A percentile compares a stretch with the other conserved stretches of the same genome.
Evolutionary conservation across 1,284 basidiomycete genomes (phyloP).

Genomic region (Leccinum solheimii): DNA sequence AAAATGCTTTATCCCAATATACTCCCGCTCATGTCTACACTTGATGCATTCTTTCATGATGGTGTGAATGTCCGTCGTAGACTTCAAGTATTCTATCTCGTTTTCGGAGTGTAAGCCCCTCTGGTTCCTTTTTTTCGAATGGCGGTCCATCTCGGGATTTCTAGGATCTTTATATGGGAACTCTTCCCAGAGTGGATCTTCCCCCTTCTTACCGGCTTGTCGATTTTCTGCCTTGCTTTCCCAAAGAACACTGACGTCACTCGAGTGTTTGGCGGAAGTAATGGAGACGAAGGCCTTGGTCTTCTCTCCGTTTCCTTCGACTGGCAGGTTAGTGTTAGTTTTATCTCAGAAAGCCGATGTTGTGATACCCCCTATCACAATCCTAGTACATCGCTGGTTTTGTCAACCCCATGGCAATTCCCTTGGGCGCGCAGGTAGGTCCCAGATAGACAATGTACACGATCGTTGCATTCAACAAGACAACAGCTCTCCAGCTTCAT

Average conservation of each 20-base stretch:
- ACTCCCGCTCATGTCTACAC: constrained; percentile 55
- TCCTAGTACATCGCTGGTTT: constrained; percentile 46
- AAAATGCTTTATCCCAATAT: constrained; percentile 60
- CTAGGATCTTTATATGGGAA: constrained; percentile 53
- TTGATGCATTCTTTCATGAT: constrained; percentile 57
- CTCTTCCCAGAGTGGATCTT: constrained; percentile 54
- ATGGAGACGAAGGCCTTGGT: constrained; percentile 60
- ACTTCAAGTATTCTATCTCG: constrained; percentile 51
- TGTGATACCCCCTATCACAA: neutral
- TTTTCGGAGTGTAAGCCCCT: constrained; percentile 40
- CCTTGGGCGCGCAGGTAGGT: constrained; percentile 42
- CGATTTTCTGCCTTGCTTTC: constrained; percentile 59
- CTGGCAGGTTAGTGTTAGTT: constrained; percentile 42
- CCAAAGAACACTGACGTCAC: constrained; percentile 49
- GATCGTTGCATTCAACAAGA: neutral
- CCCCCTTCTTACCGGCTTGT: constrained; percentile 50
- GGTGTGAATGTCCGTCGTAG: constrained; percentile 45
- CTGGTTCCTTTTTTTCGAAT: neutral
- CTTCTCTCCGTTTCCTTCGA: constrained; percentile 54
- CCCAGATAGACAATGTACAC: neutral
- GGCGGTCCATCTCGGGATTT: neutral
- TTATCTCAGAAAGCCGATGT: neutral
- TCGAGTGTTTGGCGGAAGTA: constrained; percentile 59
- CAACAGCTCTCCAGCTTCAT: constrained; percentile 41
- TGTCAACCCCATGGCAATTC: constrained; percentile 45